These are phyloP conservation scores for Purshia tridentata DNA, from an alignment of 306 rosid genomes.

Conservation along the genomic window DNA sequence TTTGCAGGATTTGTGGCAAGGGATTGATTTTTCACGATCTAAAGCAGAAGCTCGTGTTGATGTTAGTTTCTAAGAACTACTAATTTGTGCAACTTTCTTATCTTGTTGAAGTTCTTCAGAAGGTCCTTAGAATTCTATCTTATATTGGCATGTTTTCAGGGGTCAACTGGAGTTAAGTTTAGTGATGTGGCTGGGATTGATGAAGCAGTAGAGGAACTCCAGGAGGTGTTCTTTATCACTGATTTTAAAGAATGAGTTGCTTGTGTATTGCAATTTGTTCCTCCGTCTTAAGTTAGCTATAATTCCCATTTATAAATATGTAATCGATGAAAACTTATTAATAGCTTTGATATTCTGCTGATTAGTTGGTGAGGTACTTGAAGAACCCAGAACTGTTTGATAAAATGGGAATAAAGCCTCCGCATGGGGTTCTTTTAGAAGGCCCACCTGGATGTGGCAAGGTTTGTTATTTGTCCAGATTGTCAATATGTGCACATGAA, in stretches of 20 bases:
- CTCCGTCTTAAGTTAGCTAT: constrained; percentile 11
- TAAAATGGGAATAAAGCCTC: constrained; percentile 96
- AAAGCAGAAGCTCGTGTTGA: constrained; percentile 99
- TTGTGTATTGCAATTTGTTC: constrained; percentile 3
- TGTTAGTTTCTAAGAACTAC: constrained; percentile 49
- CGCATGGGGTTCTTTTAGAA: constrained; percentile 96
- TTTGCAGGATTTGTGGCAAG: constrained; percentile 95
- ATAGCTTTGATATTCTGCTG: constrained; percentile 32
- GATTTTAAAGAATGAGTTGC: not conserved
- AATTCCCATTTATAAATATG: not conserved
- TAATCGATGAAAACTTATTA: constrained; percentile 24
- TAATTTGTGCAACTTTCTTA: constrained; percentile 26
- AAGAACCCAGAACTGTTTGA: constrained; percentile 96
- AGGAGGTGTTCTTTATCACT: constrained; percentile 57
- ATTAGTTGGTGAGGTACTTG: constrained; percentile 93
- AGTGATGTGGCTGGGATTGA: constrained; percentile 96
- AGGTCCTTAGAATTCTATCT: constrained; percentile 25
- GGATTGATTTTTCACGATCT: constrained; percentile 95
- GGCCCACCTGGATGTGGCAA: constrained; percentile 99
- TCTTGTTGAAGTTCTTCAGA: constrained; percentile 15
- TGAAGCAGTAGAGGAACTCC: constrained; percentile 97
- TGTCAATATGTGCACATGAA: constrained; percentile 18
- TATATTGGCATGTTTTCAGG: constrained; percentile 55
- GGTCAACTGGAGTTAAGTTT: constrained; percentile 93
- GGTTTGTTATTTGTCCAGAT: constrained; percentile 54